Base-by-base conservation (phyloP, 148 eudicot genomes). In the Heliosperma pusillum region DNA sequence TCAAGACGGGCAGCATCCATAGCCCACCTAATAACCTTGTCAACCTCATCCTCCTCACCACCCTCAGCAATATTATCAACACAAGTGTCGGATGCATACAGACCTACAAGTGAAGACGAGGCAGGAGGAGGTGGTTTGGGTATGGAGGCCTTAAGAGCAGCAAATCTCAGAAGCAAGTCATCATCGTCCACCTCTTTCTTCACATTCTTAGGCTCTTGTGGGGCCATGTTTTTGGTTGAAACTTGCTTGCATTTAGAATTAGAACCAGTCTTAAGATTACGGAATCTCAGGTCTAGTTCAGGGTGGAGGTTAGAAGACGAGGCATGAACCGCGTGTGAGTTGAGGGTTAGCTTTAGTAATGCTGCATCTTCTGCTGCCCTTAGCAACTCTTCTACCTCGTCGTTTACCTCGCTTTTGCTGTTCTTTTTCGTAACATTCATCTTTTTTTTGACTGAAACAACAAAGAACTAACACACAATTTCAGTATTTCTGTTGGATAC, bases 1-100 rank as follows among this genome's bases (percentile, higher is more conserved):
- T 91, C 94, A 55, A 91, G 94, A 22, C 90, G 88, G 62, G 94
- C 97, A 44, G 94, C 90, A 80, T 91, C 97, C 77, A 82, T 85
- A 42, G 97, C 97, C 97, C 97, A 91, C 66, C 76, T 82, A 20
- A 91, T 88, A 82, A 91, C 74, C 89, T 87, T 87, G 70, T 89
- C 89, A 66, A 89, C 93, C 68, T 91, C 97, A 76, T 87, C 88
- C 13, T 78, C 87, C 0, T 75, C 81, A 2, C 66, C 88, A 7
- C 77, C 80, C 21, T 61, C 79, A 69, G 27, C 81, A 61, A 61
- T 44, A 67, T 44, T 58, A 60, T 69, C 64, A 17, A 29, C 69
- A 30, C 42, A 45, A 26, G 25, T 62, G 24, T 66, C 70, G 21
- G 64, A 68, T 5, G 73, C 57, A 50, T 5, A 44, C 17, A 55